phyloP scores from a whole-genome alignment of 768 basidiomycete species.

The Xanthoconium stramineum region DNA sequence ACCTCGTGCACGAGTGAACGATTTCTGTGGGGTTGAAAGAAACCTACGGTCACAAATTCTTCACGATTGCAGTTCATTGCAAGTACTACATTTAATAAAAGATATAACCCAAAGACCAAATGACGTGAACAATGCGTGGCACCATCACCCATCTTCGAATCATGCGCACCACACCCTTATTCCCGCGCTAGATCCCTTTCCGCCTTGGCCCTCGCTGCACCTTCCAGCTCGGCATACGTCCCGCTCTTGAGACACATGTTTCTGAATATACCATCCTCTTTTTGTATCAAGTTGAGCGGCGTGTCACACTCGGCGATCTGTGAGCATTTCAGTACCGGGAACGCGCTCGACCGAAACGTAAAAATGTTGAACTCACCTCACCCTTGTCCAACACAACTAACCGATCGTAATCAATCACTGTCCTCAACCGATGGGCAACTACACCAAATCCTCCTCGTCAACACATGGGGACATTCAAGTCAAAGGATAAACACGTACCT shows the following conservation, averaged over 20 bases:
- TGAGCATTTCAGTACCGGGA: not conserved
- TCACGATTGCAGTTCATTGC: too few relatives aligned
- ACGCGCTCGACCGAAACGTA: not conserved
- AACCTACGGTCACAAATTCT: too few relatives aligned
- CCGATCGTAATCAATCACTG: conserved; percentile 79
- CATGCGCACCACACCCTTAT: not conserved
- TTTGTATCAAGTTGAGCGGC: conserved; percentile 62
- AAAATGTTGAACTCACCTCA: conserved; percentile 22
- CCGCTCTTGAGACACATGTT: conserved; percentile 73
- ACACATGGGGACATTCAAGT: not conserved
- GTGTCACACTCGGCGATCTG: conserved; percentile 67
- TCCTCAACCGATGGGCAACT: conserved; percentile 71
- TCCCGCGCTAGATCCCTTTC: conserved; percentile 12
- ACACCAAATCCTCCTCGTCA: conserved; percentile 1
- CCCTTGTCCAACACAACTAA: conserved; percentile 69
- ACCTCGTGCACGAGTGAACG: too few relatives aligned
- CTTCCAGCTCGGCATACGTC: conserved; percentile 58
- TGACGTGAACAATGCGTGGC: not conserved
- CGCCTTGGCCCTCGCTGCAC: conserved; percentile 46
- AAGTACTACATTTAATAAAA: too few relatives aligned
- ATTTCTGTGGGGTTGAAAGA: too few relatives aligned
- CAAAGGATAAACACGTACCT: conserved; percentile 40
- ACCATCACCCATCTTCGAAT: too few relatives aligned
- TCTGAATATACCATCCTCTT: conserved; percentile 61
- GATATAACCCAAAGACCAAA: not conserved